These are phyloP conservation scores for Kluyveromyces wickerhamii DNA, from an alignment of 805 yeast genomes.

Conservation along the genomic window DNA sequence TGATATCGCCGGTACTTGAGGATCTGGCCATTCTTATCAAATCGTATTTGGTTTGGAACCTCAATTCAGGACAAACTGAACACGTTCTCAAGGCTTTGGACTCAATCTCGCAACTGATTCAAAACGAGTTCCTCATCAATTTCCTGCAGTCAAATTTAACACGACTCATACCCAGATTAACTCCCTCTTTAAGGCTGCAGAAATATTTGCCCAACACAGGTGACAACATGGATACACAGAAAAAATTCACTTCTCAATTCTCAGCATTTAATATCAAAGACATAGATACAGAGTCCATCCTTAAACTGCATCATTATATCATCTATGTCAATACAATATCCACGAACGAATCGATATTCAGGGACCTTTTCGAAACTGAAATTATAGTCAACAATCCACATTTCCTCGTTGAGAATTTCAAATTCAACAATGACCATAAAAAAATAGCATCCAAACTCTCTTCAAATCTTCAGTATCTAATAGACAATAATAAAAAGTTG, in stretches of 20 bases:
- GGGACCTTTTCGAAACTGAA: slow-evolving; percentile 37
- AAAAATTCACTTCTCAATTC: slow-evolving; percentile 18
- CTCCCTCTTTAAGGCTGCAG: slow-evolving; percentile 15
- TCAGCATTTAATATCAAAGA: slow-evolving; percentile 27
- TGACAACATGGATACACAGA: slow-evolving; percentile 9
- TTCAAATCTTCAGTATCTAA: slow-evolving; percentile 18
- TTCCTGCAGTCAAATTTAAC: slow-evolving; percentile 24
- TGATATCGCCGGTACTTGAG: slow-evolving; percentile 73
- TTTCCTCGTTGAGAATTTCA: slow-evolving; percentile 30
- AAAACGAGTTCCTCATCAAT: slow-evolving; percentile 25
- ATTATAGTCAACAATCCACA: slow-evolving; percentile 26
- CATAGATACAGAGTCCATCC: slow-evolving; percentile 24
- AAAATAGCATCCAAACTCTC: slow-evolving; percentile 22
- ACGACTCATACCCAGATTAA: slow-evolving; percentile 20
- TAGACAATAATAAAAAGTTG: slow-evolving; percentile 24
- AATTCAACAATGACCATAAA: slow-evolving; percentile 31
- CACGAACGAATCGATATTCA: slow-evolving; percentile 50
- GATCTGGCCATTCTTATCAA: slow-evolving; percentile 72
- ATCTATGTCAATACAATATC: slow-evolving; percentile 68
- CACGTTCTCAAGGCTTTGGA: slow-evolving; percentile 24
- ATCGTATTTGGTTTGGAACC: slow-evolving; percentile 52
- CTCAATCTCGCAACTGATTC: slow-evolving; percentile 22
- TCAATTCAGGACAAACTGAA: slow-evolving; percentile 58
- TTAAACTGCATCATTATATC: slow-evolving; percentile 50
- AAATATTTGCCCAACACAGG: slow-evolving; percentile 17